Base-by-base conservation (phyloP, 2,329 filamentous ascomycete species). In the Hypoxylon sp. region DNA sequence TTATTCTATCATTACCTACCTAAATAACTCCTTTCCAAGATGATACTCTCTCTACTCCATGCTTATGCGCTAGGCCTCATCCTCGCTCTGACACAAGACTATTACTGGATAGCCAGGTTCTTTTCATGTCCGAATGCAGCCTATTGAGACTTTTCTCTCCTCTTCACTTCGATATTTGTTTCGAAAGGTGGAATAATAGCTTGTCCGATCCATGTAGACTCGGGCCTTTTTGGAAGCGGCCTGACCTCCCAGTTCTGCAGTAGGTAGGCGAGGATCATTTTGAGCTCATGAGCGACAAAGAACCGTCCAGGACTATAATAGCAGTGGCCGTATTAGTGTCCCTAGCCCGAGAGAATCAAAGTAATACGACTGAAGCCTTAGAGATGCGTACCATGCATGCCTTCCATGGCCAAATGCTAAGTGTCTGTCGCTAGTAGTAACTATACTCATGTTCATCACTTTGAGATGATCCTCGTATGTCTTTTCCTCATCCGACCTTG, bases 241-340 rank as follows among this genome's bases (percentile, higher is more conserved):
- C n/a, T n/a, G 19, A 41, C 6, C 36, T 41, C n/a, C 36, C 36
- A 41, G n/a, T 41, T 41, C n/a, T 41, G 36, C 6, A 41, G 36
- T 19, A 41, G n/a, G n/a, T 41, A 41, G 7, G 36, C 36, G 36
- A 41, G 36, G 5, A 41, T 41, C 36, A 80, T 75, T 71, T 82
- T 81, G 34, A 81, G 71, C 67, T 81, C 78, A 56, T 79, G 77
- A 2, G 78, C 70, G 14, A 79, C 79, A 52, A 81, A 81, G 76
- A 81, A 81, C 9, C 79, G 72, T 1, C 79, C 79, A 1, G 79
- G 78, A 32, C 78, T 79, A 58, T 30, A 41, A 2, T 6, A 7
- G 30, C 2, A 52, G 1, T 28, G 11, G 17, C 14, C n/a, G 19
- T 6, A 2, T 41, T 41, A 13, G 21, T 9, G 6, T 3, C 36